Base-by-base conservation (phyloP, 306 rosid genomes). In the Glycine tomentella region DNA sequence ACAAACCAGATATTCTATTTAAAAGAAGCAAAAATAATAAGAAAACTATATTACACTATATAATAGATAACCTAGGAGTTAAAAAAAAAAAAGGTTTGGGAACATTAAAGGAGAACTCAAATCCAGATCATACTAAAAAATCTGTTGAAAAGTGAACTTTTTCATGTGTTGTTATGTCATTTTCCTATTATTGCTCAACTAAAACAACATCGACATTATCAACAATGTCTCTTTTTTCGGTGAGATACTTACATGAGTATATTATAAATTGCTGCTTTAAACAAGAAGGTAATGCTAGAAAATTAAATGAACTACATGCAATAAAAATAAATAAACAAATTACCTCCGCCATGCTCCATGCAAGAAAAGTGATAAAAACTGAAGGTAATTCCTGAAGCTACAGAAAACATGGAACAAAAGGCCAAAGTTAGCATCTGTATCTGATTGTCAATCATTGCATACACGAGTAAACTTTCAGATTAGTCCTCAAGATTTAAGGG, bases 281-380 rank as follows among this genome's bases (percentile, higher is more conserved):
- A 73, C 45, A 17, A n/a, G n/a, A n/a, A n/a, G n/a, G n/a, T n/a
- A 75, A n/a, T 44, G 81, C 14, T 48, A 42, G 1, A 48, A 74
- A 14, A 74, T 20, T 40, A 76, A 75, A 49, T 25, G 31, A 25
- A 25, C 31, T 25, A 1, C 31, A 25, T 25, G 0, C 31, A 25
- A 25, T 56, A 6, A 8, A 2, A 25, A 72, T 62, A 58, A 42
- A 51, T 46, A 68, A 76, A 70, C 15, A 80, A 77, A 57, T 78
- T 73, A 93, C 99, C 93, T 95, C 98, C 81, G 87, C 84, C 57
- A 89, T 74, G 90, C 97, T 91, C 99, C 99, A 93, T 56, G 96
- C 93, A 74, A 88, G 34, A 83, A 93, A 89, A 77, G 96, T 91
- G 79, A 93, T 87, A 71, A 93, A 89, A 71, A 93, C 90, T 9